Conservation (phyloP, 345 rosid genomes). For the Salix dunnii region DNA sequence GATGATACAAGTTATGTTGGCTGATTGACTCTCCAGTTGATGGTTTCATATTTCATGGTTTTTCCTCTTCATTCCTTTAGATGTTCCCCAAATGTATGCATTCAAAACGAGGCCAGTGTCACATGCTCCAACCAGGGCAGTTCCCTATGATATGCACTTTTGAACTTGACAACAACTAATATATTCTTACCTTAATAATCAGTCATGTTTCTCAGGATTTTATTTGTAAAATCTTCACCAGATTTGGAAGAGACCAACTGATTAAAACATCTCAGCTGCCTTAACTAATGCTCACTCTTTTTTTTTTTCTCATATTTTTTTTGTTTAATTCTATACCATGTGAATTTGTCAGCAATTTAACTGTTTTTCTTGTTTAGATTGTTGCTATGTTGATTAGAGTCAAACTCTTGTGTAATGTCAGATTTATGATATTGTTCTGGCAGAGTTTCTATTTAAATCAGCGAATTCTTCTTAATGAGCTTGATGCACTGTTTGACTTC, state of each 20-base stretch:
- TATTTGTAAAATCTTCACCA: neutral
- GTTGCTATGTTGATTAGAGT: neutral
- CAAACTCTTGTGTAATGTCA: neutral
- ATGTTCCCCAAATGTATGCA: no score
- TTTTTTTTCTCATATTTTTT: neutral
- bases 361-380: neutral
- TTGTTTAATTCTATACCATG: neutral
- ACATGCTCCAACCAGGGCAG: no score
- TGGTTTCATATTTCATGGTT: no score
- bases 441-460: neutral
- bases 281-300: neutral
- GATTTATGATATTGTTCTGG: neutral
- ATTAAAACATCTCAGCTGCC: no score
- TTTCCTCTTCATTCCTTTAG: no score
- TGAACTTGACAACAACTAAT: neutral
- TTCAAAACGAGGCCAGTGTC: no score
- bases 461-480: no score
- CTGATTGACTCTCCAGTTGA: no score
- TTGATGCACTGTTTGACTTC: slow-evolving; percentile 4
- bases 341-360: neutral
- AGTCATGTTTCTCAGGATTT: neutral
- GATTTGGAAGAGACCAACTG: neutral
- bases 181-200: neutral
- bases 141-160: no score
- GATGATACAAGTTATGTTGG: no score